A percentile compares a stretch with the other conserved stretches of the same genome.
phyloP scores from a whole-genome alignment of 2,329 filamentous ascomycete genomes.

The Trematosphaeria pertusa region DNA sequence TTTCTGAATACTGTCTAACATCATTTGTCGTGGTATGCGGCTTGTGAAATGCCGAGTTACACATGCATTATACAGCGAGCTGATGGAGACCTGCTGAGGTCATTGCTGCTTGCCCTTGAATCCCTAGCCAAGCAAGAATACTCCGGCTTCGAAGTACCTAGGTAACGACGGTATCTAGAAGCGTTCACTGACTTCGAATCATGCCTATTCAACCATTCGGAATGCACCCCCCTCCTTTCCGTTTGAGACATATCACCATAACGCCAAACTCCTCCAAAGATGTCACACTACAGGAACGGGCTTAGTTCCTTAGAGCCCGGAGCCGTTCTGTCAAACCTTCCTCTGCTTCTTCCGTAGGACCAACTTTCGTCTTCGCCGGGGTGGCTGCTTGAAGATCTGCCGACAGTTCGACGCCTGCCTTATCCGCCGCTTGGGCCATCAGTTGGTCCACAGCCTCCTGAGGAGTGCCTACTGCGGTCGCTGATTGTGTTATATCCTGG shows the following conservation, averaged over 20 bases:
- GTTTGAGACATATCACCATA: too few relatives aligned
- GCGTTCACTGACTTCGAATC: too few relatives aligned
- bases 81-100: too few relatives aligned
- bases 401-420: slow-evolving; percentile 82
- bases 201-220: too few relatives aligned
- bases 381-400: slow-evolving; percentile 72
- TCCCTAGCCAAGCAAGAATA: too few relatives aligned
- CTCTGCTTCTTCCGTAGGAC: slow-evolving; percentile 79
- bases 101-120: too few relatives aligned
- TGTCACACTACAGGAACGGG: neutral
- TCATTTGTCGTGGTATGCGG: too few relatives aligned
- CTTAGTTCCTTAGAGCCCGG: slow-evolving; percentile 58
- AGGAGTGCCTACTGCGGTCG: slow-evolving; percentile 75
- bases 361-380: slow-evolving; percentile 63
- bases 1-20: too few relatives aligned
- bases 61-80: too few relatives aligned
- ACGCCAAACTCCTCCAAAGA: slow-evolving; percentile 1
- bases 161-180: neutral
- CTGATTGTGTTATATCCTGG: slow-evolving; percentile 82
- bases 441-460: slow-evolving; percentile 88
- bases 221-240: too few relatives aligned
- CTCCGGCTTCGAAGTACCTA: too few relatives aligned
- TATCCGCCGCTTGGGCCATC: slow-evolving; percentile 85
- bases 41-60: too few relatives aligned
- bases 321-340: slow-evolving; percentile 71